A percentile compares a stretch with the other conserved stretches of the same genome.
These are phyloP conservation scores for Hippophae rhamnoides DNA, from an alignment of 306 rosid genomes.

Conservation along the genomic window DNA sequence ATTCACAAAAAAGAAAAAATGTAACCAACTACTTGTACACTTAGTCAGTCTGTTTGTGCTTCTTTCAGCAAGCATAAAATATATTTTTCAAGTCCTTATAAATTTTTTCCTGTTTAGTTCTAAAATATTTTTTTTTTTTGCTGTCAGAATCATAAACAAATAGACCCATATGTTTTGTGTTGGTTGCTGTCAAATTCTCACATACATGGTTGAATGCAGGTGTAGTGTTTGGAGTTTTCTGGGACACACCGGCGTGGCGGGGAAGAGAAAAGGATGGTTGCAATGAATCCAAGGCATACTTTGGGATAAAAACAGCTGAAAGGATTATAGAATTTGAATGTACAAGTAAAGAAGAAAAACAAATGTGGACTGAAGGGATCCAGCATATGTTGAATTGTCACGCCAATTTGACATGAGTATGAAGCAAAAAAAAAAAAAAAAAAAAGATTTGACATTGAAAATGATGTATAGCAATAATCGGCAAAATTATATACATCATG, in stretches of 20 bases:
- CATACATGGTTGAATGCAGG: conserved; percentile 39
- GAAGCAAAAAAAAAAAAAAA: not conserved
- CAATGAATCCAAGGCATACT: conserved; percentile 50
- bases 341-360: conserved; percentile 56
- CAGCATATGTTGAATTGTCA: conserved; percentile 62
- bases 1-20: conserved; percentile 78
- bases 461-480: too few relatives aligned
- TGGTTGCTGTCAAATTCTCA: too few relatives aligned
- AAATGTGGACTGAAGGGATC: conserved; percentile 76
- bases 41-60: conserved; percentile 1
- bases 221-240: conserved; percentile 56
- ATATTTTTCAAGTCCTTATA: not conserved
- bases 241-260: conserved; percentile 60
- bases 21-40: conserved; percentile 43
- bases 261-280: conserved; percentile 52
- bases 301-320: conserved; percentile 64
- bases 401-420: conserved; percentile 28
- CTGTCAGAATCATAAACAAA: too few relatives aligned
- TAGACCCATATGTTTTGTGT: too few relatives aligned
- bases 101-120: too few relatives aligned
- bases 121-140: too few relatives aligned
- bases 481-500: too few relatives aligned
- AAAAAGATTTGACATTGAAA: not conserved
- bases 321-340: conserved; percentile 84
- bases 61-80: conserved; percentile 14